Conservation (phyloP, 495 filamentous ascomycete genomes). For the Thozetella sp. region DNA sequence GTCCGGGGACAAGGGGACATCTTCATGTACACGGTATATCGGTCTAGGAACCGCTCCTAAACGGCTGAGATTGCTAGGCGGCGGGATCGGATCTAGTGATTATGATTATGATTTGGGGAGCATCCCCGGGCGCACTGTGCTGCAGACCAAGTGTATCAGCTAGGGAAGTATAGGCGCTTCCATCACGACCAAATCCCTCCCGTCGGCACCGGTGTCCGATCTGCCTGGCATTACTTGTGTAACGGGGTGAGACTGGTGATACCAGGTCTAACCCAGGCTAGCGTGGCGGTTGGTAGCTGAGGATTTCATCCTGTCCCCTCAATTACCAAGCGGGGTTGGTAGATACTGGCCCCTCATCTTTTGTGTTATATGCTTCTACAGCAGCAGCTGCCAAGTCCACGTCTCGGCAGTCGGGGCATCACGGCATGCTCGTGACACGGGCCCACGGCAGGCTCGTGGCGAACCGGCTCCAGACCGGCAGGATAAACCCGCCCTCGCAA, state of each 20-base stretch:
- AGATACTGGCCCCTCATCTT: background rate
- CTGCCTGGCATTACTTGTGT: too few relatives aligned
- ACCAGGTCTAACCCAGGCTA: background rate
- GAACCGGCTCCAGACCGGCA: background rate
- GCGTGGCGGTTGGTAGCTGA: background rate
- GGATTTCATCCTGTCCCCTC: background rate
- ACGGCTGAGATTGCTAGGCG: too few relatives aligned
- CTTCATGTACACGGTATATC: background rate
- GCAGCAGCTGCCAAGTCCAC: background rate
- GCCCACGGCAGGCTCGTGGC: background rate
- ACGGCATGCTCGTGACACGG: background rate
- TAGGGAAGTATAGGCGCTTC: too few relatives aligned
- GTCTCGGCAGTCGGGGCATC: background rate
- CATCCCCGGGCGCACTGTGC: too few relatives aligned
- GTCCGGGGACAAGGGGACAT: background rate
- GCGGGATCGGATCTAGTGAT: too few relatives aligned
- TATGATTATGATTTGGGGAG: too few relatives aligned
- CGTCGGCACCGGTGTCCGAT: too few relatives aligned
- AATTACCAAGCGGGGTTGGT: background rate
- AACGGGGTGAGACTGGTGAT: too few relatives aligned
- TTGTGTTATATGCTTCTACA: background rate
- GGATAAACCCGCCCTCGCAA: background rate
- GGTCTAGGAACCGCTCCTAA: too few relatives aligned
- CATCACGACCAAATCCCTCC: too few relatives aligned
- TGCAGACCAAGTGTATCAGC: too few relatives aligned